Conservation (phyloP, 1,139 yeast species). For the Spathaspora jeffriesii region DNA sequence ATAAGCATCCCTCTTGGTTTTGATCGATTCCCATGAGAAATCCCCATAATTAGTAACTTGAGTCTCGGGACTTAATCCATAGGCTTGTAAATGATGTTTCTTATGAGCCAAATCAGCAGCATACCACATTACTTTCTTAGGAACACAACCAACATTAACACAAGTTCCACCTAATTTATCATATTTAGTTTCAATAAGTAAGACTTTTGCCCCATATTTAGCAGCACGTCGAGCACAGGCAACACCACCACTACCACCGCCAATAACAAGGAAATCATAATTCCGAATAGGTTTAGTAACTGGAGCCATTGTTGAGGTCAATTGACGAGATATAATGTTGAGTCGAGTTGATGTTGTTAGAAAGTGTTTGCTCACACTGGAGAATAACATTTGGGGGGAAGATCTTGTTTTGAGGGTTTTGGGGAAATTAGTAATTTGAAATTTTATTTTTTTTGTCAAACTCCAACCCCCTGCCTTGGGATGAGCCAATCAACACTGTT, state of each 20-base stretch:
- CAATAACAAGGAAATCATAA: conserved; percentile 91
- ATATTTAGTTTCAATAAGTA: conserved; percentile 74
- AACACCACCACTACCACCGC: conserved; percentile 99
- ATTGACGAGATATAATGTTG: conserved; percentile 24
- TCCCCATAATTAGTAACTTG: conserved; percentile 51
- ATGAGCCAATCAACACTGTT: background rate
- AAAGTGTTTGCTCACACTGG: background rate
- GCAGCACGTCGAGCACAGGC: conserved; percentile 98
- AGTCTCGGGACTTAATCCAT: conserved; percentile 63
- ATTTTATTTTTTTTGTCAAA: background rate
- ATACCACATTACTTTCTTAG: conserved; percentile 98
- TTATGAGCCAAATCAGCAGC: conserved; percentile 87
- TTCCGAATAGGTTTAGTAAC: conserved; percentile 42
- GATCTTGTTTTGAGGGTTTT: background rate
- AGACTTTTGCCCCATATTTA: conserved; percentile 84
- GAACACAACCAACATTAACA: conserved; percentile 99
- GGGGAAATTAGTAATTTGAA: background rate
- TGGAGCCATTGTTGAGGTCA: conserved; percentile 51
- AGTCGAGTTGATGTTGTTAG: conserved; percentile 17
- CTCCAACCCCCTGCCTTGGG: background rate
- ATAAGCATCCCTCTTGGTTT: conserved; percentile 90
- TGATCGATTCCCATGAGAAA: conserved; percentile 82
- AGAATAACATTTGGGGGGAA: background rate
- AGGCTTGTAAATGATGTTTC: conserved; percentile 72
- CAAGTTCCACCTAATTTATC: conserved; percentile 91